Evolutionary conservation across 164 flowering plant species (phyloP), one percentile per base, ranked within the genome.

Genomic region (Piper longum): DNA sequence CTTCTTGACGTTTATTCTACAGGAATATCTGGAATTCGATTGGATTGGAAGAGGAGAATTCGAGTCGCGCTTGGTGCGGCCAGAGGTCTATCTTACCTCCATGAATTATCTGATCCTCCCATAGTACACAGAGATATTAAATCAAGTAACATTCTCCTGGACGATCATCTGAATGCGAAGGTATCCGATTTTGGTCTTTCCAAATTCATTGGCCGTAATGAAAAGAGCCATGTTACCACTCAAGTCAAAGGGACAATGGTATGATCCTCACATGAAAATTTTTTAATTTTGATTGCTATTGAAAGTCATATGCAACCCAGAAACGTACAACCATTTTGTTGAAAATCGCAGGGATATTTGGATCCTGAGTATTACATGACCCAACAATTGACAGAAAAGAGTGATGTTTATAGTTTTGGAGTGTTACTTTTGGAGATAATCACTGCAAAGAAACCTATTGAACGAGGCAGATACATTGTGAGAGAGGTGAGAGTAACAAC

Each of bases 331-430:
- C 4, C 19, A 1, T 41, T 7, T 41, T 41, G 4, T 4, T 13
- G 9, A 41, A 39, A 5, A 19, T 44, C 70, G 77, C 84, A 91
- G 98, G 98, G 98, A 54, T 92, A 92, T 76, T 69, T 92, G 54
- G 96, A 92, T 77, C 98, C 98, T 16, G 98, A 92, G 68, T 91
- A 91, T 64, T 91, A 89, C 80, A 82, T 86, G 92, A 91, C 87
- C 13, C 95, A 89, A 67, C 96, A 89, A 61, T 62, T 91, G 66
- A 85, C 95, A 12, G 95, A 91, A 61, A 91, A 86, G 71, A 88
- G 96, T 42, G 98, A 89, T 42, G 96, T 89, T 3, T 91, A 87
- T 77, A 85, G 95, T 66, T 91, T 83, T 66, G 98, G 98, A 11
- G 91, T 92, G 36, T 95, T 92, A 0, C 83, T 92, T 95, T 84